Base-by-base conservation (phyloP, 2,329 filamentous ascomycete species). In the Plectosphaerella cucumerina region DNA sequence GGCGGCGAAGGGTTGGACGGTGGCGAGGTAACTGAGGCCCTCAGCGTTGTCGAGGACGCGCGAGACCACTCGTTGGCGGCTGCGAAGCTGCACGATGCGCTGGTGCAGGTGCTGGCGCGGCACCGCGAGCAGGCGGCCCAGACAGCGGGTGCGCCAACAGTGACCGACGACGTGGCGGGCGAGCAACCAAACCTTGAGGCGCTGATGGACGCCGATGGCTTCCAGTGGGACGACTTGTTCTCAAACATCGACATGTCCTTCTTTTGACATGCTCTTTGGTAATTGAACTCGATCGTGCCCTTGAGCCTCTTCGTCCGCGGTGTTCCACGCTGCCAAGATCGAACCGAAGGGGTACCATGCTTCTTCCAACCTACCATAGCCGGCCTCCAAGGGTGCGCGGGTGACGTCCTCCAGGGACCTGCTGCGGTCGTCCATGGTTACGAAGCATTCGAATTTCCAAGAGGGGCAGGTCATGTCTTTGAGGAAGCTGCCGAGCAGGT, bases 61-160 rank as follows among this genome's bases (percentile, higher is more conserved):
- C 54, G 50, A 39, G 46, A 53, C 3, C 48, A 52, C 15, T 58
- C 57, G 11, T 44, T 48, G 4, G 51, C 55, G 17, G 58, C 58
- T 2, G 47, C 31, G 10, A 53, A 53, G 6, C 59, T 61, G 47
- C 52, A 59, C 11, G 56, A 58, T 10, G 58, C 58, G 10, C 49
- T 64, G 23, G 51, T 57, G 49, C 44, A 52, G 6, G 51, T 62
- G 6, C 47, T 64, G 12, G 48, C 53, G 12, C 61, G 59, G 44
- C 59, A 63, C 45, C 10, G 26, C 21, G 15, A 18, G 23, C 10
- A 31, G n/a, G 20, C 31, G 14, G 14, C 21, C 8, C 14, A 21
- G 17, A n/a, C 44, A 14, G n/a, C 31, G 31, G 44, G 20, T 15
- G 31, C 11, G 11, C 11, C 21, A 11, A 21, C 11, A 18, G 10